Percentiles rank a stretch among this genome's conserved stretches.
These are phyloP conservation scores for Mycena venus DNA, from an alignment of 768 basidiomycete genomes.

Conservation along the genomic window DNA sequence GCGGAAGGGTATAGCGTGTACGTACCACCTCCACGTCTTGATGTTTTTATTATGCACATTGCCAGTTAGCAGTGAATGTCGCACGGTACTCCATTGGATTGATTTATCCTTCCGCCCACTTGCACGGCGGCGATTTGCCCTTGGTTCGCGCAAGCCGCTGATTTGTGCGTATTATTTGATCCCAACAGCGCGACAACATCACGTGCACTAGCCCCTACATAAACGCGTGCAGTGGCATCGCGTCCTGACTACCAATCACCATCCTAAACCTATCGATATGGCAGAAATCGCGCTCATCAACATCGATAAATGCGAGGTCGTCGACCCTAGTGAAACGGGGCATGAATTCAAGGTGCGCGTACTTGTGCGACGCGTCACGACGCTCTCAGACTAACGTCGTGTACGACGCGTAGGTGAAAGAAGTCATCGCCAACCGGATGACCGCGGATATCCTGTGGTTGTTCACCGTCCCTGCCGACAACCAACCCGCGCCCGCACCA, in stretches of 20 bases:
- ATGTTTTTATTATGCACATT: too few relatives aligned
- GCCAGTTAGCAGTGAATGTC: too few relatives aligned
- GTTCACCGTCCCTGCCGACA: background rate
- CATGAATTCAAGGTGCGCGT: conserved; percentile 1
- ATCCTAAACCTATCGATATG: background rate
- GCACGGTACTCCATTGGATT: too few relatives aligned
- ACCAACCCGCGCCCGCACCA: background rate
- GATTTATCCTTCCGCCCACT: too few relatives aligned
- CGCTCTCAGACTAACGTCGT: background rate
- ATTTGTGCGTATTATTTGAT: background rate
- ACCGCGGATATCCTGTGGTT: background rate
- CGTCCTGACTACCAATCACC: background rate
- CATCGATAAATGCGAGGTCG: conserved; percentile 17
- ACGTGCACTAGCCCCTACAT: background rate
- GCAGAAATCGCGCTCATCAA: conserved; percentile 6
- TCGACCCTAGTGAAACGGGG: background rate
- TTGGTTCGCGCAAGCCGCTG: too few relatives aligned
- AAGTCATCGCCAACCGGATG: background rate
- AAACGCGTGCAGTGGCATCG: background rate
- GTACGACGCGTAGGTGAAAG: background rate
- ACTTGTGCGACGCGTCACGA: background rate
- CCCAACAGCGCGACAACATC: background rate
- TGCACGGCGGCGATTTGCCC: too few relatives aligned
- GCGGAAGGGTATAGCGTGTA: too few relatives aligned
- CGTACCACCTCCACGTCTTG: too few relatives aligned